phyloP scores from a whole-genome alignment of 2,329 filamentous ascomycete genomes.

The Fusarium guadeloupense region DNA sequence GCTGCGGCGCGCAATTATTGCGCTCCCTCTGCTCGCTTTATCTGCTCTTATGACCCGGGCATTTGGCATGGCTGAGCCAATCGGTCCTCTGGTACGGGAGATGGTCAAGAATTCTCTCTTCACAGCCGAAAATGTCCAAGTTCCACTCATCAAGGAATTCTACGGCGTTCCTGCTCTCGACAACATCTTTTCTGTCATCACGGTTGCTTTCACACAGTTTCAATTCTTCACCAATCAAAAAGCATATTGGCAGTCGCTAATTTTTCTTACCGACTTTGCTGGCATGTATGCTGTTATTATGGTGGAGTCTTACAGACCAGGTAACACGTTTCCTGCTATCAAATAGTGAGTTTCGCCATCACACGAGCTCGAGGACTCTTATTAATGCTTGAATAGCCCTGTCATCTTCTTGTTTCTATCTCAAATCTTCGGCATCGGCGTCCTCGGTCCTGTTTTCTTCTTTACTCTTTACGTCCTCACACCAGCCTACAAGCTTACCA shows the following conservation, averaged over 20 bases:
- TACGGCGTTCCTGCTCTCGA: conserved; percentile 39
- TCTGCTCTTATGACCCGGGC: conserved; percentile 33
- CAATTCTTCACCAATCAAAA: conserved; percentile 33
- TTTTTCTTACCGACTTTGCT: conserved; percentile 43
- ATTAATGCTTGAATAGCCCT: conserved; percentile 17
- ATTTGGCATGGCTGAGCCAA: conserved; percentile 33
- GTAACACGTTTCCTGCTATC: conserved; percentile 26
- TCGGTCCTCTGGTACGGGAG: conserved; percentile 15
- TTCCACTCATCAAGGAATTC: conserved; percentile 27
- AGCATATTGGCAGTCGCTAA: conserved; percentile 43
- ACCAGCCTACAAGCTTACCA: conserved; percentile 23
- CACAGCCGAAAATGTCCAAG: conserved; percentile 4
- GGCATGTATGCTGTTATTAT: conserved; percentile 42
- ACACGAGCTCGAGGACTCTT: accelerated
- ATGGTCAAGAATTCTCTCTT: conserved; percentile 4
- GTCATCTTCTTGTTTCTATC: conserved; percentile 30
- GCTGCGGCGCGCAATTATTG: conserved; percentile 27
- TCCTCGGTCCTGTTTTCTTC: conserved; percentile 37
- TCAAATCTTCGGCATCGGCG: conserved; percentile 38
- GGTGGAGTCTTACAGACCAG: conserved; percentile 36
- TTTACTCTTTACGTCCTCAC: conserved; percentile 36
- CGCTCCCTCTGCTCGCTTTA: conserved; percentile 33
- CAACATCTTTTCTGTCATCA: conserved; percentile 26
- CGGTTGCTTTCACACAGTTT: conserved; percentile 38
- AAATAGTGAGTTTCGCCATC: conserved; percentile 33